Evolutionary conservation across 73 alveolate genomes (phyloP).

Genomic region (Stentor coeruleus): DNA sequence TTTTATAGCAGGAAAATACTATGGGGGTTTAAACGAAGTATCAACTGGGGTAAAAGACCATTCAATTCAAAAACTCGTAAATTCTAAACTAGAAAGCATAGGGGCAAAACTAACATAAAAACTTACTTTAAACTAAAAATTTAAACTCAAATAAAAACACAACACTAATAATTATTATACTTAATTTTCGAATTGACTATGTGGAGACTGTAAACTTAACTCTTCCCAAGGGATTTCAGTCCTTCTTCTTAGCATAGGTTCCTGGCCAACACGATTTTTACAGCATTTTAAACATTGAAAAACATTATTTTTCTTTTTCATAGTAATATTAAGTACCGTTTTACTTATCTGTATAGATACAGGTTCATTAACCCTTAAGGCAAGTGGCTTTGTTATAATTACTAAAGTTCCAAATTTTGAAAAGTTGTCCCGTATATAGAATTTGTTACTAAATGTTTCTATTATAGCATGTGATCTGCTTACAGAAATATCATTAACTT

Average conservation of each 20-base stretch:
- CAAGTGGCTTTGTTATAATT: background rate
- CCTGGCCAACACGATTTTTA: too few species aligned
- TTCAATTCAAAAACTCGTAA: background rate
- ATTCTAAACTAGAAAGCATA: background rate
- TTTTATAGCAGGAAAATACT: background rate
- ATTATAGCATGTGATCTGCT: constrained; percentile 67
- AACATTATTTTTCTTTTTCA: too few species aligned
- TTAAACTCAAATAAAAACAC: too few species aligned
- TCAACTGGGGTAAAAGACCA: background rate
- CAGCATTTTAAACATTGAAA: too few species aligned
- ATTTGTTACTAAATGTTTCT: constrained; percentile 33
- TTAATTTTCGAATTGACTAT: background rate
- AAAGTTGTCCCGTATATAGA: background rate
- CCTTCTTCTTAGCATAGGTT: too few species aligned
- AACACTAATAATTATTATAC: background rate
- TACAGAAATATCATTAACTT: constrained; percentile 76
- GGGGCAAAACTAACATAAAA: background rate
- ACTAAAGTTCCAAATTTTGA: background rate
- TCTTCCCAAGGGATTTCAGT: constrained; percentile 6
- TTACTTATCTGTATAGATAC: background rate
- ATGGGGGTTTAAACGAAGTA: background rate
- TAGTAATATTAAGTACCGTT: background rate
- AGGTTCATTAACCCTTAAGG: too few species aligned
- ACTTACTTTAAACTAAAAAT: too few species aligned
- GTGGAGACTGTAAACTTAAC: background rate